Percentiles rank a stretch among this genome's conserved stretches.
phyloP scores from a whole-genome alignment of 2,329 filamentous ascomycete species.

The Seiridium cupressi region DNA sequence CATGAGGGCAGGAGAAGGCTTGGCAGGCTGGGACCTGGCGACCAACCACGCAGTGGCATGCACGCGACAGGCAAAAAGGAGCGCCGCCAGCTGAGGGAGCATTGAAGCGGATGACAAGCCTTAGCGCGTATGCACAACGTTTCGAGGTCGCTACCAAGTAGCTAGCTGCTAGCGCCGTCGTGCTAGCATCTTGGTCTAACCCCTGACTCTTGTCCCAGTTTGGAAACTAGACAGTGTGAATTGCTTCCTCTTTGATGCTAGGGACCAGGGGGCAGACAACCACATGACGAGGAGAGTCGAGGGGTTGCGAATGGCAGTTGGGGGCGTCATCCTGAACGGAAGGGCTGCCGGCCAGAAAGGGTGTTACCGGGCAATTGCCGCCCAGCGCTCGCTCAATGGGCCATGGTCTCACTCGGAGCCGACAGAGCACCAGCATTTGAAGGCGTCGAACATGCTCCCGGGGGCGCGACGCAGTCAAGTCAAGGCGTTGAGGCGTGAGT shows the following conservation, averaged over 20 bases:
- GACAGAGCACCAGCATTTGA: background rate
- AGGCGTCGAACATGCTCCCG: background rate
- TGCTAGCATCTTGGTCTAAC: background rate
- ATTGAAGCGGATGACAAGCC: background rate
- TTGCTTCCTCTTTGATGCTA: background rate
- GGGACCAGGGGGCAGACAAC: background rate
- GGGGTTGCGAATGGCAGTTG: no score
- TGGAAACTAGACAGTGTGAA: constrained; percentile 6
- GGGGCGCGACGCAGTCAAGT: no score
- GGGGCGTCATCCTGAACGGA: no score
- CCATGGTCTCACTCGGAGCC: no score
- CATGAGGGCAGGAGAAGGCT: background rate
- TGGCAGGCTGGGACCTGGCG: background rate
- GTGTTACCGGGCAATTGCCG: background rate
- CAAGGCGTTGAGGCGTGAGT: no score
- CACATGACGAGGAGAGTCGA: background rate
- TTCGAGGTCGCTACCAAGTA: background rate
- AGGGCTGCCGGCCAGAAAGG: background rate
- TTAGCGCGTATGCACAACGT: background rate
- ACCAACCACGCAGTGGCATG: background rate
- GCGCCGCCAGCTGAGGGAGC: background rate
- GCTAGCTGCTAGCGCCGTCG: background rate
- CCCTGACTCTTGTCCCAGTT: constrained; percentile 6
- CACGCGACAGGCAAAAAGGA: background rate
- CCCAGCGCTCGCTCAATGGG: background rate